Evolutionary conservation across 495 filamentous ascomycete genomes (phyloP).

Genomic region (Letharia columbiana): DNA sequence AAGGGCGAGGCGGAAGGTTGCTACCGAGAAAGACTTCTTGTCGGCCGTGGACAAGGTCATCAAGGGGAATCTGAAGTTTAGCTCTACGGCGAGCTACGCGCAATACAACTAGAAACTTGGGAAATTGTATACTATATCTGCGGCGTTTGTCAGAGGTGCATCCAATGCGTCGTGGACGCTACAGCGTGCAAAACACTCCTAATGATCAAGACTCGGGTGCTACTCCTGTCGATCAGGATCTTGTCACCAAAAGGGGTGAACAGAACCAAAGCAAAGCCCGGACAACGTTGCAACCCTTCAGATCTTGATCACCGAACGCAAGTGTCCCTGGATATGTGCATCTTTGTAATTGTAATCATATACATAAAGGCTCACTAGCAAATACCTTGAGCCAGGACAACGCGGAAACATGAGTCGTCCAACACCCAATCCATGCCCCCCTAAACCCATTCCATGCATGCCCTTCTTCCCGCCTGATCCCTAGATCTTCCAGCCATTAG

Average conservation of each 20-base stretch:
- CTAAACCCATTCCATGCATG: neutral
- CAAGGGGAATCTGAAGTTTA: conserved; percentile 98
- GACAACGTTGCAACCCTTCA: neutral
- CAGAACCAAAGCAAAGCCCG: neutral
- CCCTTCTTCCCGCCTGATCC: neutral
- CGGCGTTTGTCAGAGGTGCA: neutral
- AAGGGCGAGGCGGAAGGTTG: conserved; percentile 91
- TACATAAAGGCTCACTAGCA: conserved; percentile 3
- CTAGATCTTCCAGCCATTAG: conserved; percentile 3
- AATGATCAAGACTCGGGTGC: neutral
- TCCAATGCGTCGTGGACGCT: neutral
- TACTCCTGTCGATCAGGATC: neutral
- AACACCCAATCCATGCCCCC: conserved; percentile 3
- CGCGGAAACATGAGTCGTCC: neutral
- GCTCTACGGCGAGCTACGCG: conserved; percentile 96
- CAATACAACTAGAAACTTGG: conserved; percentile 70
- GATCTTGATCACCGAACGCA: neutral
- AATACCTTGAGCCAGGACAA: neutral
- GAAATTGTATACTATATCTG: conserved; percentile 4
- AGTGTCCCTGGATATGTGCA: conserved; percentile 7
- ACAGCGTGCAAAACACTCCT: neutral
- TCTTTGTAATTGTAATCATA: conserved; percentile 6
- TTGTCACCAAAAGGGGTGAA: neutral
- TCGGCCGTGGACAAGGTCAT: conserved; percentile 98
- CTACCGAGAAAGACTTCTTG: conserved; percentile 98